These are phyloP conservation scores for Fistulinella cinereoalba DNA, from an alignment of 1,284 basidiomycete species.

Conservation along the genomic window DNA sequence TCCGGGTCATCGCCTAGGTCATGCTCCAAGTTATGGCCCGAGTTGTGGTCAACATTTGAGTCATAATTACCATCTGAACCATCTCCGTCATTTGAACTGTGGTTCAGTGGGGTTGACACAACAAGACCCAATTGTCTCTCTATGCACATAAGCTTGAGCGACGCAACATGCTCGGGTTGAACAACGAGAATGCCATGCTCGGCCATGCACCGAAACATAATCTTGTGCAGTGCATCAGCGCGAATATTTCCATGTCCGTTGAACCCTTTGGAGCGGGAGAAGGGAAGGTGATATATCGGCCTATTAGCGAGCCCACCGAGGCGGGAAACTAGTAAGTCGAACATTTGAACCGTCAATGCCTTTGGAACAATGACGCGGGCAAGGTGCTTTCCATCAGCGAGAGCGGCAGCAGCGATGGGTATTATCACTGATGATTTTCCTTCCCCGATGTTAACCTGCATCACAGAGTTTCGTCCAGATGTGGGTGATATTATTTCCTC, in stretches of 20 bases:
- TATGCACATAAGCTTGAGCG: conserved; percentile 45
- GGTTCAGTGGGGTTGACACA: too few relatives aligned
- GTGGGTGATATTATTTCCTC: conserved; percentile 48
- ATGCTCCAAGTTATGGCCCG: too few relatives aligned
- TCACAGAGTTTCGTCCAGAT: conserved; percentile 35
- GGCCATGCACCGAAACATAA: conserved; percentile 40
- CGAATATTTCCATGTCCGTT: conserved; percentile 22
- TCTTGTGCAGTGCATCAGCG: too few relatives aligned
- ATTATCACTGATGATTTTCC: conserved; percentile 57
- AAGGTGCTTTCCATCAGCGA: conserved; percentile 43
- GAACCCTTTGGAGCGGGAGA: conserved; percentile 24
- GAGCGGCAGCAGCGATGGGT: conserved; percentile 40
- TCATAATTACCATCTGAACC: too few relatives aligned
- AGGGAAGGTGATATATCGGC: conserved; percentile 47
- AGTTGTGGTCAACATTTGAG: too few relatives aligned
- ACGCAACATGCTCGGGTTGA: conserved; percentile 55
- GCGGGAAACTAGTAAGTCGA: conserved; percentile 42
- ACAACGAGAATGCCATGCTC: conserved; percentile 43
- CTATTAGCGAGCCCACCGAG: conserved; percentile 43
- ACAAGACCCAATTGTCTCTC: too few relatives aligned
- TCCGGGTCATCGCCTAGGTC: too few relatives aligned
- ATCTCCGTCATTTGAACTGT: too few relatives aligned
- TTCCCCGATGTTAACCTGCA: conserved; percentile 61
- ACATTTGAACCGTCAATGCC: conserved; percentile 42
- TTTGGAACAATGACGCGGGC: conserved; percentile 51